Base-by-base conservation (phyloP, 352 stramenopile species). In the Phytophthora melonis region DNA sequence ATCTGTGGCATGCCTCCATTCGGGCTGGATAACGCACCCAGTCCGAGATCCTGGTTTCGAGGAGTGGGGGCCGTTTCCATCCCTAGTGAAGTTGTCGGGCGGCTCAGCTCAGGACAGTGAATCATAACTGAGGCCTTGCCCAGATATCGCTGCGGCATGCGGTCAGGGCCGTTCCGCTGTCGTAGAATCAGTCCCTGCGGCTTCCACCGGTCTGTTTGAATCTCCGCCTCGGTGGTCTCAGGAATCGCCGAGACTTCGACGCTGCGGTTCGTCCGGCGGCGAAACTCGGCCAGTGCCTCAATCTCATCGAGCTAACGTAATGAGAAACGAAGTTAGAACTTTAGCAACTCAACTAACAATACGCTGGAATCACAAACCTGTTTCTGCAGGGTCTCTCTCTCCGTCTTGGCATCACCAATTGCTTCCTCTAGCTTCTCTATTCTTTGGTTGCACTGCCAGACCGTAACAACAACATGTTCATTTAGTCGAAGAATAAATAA, bases 121-220 rank as follows among this genome's bases (percentile, higher is more conserved):
- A 93, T 90, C 69, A 89, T 86, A 30, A 94, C 83, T 0, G 86
- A 92, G 14, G 84, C 78, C 59, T 91, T 92, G 16, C 88, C 88
- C 5, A 94, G 66, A 53, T 86, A 93, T 5, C 82, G 74, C 59
- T 95, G 88, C 8, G 88, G 86, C 74, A 91, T 88, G n/a, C 84
- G 74, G 25, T 93, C 79, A 2, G 78, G 74, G 4, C 79, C 82
- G 68, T 94, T 94, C 4, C 88, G 86, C 43, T 94, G 86, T 6
- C 84, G 81, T 43, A 94, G 61, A 52, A 93, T 88, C 5, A 94
- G 61, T n/a, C 88, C 88, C 57, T 89, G 81, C 2, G 88, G 88
- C 45, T 83, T 83, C 88, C 88, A 95, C 10, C 74, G 76, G 62
- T 95, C 88, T 0, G 88, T 95, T 62, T 95, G 88, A 68, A 92